Evolutionary conservation across 1,284 basidiomycete species (phyloP), one percentile per base, ranked within the genome.

Genomic region (Melampsora americana): DNA sequence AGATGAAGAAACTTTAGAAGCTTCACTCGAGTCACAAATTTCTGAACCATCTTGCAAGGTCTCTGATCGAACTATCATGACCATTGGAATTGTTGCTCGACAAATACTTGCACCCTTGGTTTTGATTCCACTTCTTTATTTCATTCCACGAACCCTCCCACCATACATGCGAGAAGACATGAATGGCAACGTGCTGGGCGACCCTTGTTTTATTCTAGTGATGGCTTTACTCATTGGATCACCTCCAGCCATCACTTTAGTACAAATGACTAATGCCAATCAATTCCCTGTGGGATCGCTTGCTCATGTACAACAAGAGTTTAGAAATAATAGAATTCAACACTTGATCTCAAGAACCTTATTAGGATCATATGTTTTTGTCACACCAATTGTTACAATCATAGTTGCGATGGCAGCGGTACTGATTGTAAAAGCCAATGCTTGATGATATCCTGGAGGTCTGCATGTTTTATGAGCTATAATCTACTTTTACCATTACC

Each of bases 311-410:
- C 42, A 65, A 1, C 66, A 70, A 60, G 66, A 68, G n/a, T 18
- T 50, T 28, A 56, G 65, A 65, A 75, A 68, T 26, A 35, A 68
- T 30, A 70, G 76, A 12, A 78, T 80, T 44, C 78, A 79, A 62
- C 69, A 76, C 20, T 64, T 80, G 12, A 60, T 80, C 50, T 79
- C 79, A 23, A 77, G 77, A 48, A 82, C 81, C 18, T 66, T 82
- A 3, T 80, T 82, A 62, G 66, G 80, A n/a, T 78, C 78, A 26
- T 82, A 82, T 69, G 81, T 79, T 12, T 61, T 82, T 66, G 46
- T 82, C n/a, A 82, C 81, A 20, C 73, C 73, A 26, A 53, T 50
- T 28, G 53, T 66, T 39, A 76, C 66, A 1, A 69, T 76, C 26
- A 42, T 66, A 32, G 44, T 76, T 23, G 66, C 68, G n/a, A 59